These are phyloP conservation scores for Sarcocystis neurona DNA, from an alignment of 169 alveolate genomes.

Conservation along the genomic window DNA sequence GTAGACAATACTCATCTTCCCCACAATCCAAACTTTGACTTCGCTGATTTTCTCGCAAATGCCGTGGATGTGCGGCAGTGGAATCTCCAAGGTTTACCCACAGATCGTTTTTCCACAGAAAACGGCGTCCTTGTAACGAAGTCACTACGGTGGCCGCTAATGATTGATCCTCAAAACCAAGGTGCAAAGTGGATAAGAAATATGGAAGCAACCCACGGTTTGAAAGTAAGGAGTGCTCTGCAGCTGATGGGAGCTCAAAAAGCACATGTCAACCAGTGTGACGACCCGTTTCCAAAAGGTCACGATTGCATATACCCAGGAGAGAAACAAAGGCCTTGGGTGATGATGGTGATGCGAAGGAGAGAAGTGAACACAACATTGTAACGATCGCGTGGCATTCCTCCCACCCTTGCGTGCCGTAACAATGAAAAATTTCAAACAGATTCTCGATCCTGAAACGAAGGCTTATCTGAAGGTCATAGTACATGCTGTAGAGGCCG, in stretches of 20 bases:
- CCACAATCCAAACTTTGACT: constrained; percentile 84
- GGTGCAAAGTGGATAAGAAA: constrained; percentile 92
- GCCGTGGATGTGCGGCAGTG: constrained; percentile 91
- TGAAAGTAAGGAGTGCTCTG: neutral
- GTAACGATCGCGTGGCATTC: too few species aligned
- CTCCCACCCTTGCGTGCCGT: too few species aligned
- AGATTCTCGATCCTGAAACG: constrained; percentile 82
- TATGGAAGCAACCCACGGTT: constrained; percentile 61
- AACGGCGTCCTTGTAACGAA: constrained; percentile 91
- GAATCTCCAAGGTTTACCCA: constrained; percentile 90
- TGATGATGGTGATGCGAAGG: too few species aligned
- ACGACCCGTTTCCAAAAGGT: too few species aligned
- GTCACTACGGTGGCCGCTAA: constrained; percentile 92
- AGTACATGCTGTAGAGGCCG: constrained; percentile 86
- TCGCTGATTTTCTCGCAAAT: constrained; percentile 90
- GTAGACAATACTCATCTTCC: constrained; percentile 75
- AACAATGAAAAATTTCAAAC: too few species aligned
- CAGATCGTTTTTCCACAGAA: constrained; percentile 92
- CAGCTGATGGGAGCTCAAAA: too few species aligned
- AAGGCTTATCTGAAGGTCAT: constrained; percentile 76
- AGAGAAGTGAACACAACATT: too few species aligned
- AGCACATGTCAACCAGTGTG: too few species aligned
- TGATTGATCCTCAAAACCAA: constrained; percentile 95
- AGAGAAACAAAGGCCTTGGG: too few species aligned
- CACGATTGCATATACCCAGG: too few species aligned